These are phyloP conservation scores for Elsinoe arachidis DNA, from an alignment of 2,329 filamentous ascomycete species.

Conservation along the genomic window DNA sequence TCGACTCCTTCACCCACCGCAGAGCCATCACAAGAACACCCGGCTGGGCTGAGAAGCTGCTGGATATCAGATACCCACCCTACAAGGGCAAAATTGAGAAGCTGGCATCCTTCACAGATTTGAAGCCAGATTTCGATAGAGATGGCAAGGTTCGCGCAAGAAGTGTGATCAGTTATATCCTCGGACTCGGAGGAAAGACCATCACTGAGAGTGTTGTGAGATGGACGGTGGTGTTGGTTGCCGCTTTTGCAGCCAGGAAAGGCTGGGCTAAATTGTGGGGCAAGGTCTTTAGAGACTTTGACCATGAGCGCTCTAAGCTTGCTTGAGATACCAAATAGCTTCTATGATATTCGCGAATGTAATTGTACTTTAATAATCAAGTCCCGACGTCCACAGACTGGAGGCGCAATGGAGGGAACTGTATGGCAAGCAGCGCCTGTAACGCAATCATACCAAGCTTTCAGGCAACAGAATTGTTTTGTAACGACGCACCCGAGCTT, in stretches of 20 bases:
- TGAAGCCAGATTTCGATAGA: conserved; percentile 54
- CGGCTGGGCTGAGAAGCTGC: conserved; percentile 56
- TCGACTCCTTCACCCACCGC: conserved; percentile 59
- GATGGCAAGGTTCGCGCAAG: conserved; percentile 34
- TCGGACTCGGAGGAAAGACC: conserved; percentile 25
- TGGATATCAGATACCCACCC: conserved; percentile 59
- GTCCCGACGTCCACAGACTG: too few species aligned
- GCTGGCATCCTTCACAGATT: conserved; percentile 41
- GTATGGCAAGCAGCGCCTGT: neutral
- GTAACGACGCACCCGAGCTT: neutral
- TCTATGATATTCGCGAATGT: too few species aligned
- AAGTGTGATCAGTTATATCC: conserved; percentile 24
- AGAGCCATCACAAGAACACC: conserved; percentile 55
- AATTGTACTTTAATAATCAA: too few species aligned
- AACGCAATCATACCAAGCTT: neutral
- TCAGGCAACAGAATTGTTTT: neutral
- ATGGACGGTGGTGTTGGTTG: conserved; percentile 19
- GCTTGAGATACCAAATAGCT: neutral
- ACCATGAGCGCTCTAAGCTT: too few species aligned
- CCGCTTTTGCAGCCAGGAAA: conserved; percentile 1
- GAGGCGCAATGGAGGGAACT: too few species aligned
- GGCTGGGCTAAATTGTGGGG: neutral
- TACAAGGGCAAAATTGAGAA: conserved; percentile 49
- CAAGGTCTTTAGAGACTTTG: too few species aligned
- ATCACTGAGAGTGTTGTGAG: conserved; percentile 21